phyloP scores from a whole-genome alignment of 2,329 filamentous ascomycete species.

The Trichothecium sympodiale region DNA sequence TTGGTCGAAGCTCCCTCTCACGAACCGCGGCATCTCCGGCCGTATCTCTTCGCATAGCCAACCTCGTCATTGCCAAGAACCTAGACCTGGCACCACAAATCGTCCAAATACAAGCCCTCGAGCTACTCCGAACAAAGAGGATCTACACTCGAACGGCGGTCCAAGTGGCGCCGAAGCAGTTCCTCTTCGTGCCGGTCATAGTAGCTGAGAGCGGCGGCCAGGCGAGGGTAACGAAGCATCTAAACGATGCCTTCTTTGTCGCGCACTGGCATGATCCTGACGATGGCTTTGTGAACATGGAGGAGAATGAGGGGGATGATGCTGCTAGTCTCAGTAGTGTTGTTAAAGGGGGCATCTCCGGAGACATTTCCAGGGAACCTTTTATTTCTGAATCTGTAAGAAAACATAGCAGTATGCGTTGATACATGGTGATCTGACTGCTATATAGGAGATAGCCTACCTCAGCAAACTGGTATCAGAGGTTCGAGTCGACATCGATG shows the following conservation, averaged over 20 bases:
- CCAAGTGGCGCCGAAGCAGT: slow-evolving; percentile 63
- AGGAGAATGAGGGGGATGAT: slow-evolving; percentile 38
- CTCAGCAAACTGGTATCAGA: slow-evolving; percentile 47
- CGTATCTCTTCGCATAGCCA: slow-evolving; percentile 45
- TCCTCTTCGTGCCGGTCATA: slow-evolving; percentile 71
- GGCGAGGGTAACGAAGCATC: slow-evolving; percentile 40
- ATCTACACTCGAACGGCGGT: slow-evolving; percentile 67
- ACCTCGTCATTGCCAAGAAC: slow-evolving; percentile 72
- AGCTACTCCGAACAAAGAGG: slow-evolving; percentile 70
- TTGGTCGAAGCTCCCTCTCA: no score
- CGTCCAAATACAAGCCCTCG: slow-evolving; percentile 69
- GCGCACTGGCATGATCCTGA: slow-evolving; percentile 70
- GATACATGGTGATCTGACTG: not conserved
- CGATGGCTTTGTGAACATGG: slow-evolving; percentile 65
- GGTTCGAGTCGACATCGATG: slow-evolving; percentile 61
- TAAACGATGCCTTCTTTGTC: slow-evolving; percentile 79
- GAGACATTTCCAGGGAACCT: slow-evolving; percentile 13
- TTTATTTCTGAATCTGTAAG: slow-evolving; percentile 33
- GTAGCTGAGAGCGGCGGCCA: slow-evolving; percentile 33
- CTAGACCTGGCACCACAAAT: slow-evolving; percentile 62
- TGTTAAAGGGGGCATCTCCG: slow-evolving; percentile 24
- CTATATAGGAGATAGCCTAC: slow-evolving; percentile 41
- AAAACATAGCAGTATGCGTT: not conserved
- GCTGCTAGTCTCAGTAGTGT: slow-evolving; percentile 25
- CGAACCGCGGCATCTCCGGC: slow-evolving; percentile 11